phyloP scores from a whole-genome alignment of 495 filamentous ascomycete species.

The Beverwykella pulmonaria region DNA sequence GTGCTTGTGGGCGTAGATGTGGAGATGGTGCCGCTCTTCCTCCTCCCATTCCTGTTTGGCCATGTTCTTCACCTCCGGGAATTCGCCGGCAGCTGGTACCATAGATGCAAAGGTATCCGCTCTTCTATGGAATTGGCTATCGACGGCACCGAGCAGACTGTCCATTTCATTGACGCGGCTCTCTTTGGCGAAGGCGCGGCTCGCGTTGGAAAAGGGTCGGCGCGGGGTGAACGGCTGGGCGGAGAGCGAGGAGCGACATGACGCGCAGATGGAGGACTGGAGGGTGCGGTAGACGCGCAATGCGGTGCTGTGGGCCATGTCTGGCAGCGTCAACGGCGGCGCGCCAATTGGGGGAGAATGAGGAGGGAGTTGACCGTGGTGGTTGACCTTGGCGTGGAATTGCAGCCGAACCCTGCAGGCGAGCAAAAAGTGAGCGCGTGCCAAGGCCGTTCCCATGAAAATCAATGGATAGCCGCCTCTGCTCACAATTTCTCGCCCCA shows the following conservation, averaged over 20 bases:
- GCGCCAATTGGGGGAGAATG: constrained; percentile 1
- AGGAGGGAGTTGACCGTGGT: background rate
- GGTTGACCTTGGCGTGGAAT: background rate
- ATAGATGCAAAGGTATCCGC: background rate
- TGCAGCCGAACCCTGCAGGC: background rate
- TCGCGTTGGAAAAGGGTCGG: constrained; percentile 27
- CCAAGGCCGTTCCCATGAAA: constrained; percentile 27
- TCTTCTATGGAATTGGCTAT: background rate
- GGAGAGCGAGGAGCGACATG: constrained; percentile 20
- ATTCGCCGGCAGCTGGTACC: background rate
- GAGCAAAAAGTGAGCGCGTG: constrained; percentile 9
- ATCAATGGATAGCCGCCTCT: background rate
- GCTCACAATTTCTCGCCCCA: constrained; percentile 20
- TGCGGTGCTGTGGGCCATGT: constrained; percentile 22
- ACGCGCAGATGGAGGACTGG: constrained; percentile 27
- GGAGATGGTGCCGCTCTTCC: constrained; percentile 72
- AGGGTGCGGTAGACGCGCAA: constrained; percentile 22
- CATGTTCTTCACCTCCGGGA: constrained; percentile 12
- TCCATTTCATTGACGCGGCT: background rate
- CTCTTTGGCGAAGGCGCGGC: constrained; percentile 13
- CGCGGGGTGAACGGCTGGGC: background rate
- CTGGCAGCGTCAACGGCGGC: constrained; percentile 6
- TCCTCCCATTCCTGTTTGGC: constrained; percentile 4
- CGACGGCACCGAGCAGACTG: background rate
- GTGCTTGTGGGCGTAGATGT: constrained; percentile 84